Conservation (phyloP, 495 filamentous ascomycete genomes). For the Penicillium antarcticum region DNA sequence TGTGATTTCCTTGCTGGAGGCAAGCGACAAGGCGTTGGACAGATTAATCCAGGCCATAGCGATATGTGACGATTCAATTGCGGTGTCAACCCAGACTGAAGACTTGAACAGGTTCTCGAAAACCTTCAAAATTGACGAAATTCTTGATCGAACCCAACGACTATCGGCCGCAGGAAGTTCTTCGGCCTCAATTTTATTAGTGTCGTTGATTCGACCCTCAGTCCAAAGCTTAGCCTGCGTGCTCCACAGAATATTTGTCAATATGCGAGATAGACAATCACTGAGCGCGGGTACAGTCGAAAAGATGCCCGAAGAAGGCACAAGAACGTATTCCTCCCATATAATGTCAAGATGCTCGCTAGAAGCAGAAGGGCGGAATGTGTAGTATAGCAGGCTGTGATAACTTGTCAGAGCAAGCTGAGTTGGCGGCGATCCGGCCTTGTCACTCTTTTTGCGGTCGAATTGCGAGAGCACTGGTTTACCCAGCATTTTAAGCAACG, state of each 20-base stretch:
- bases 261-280: conserved; percentile 58
- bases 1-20: conserved; percentile 86
- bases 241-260: conserved; percentile 67
- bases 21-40: conserved; percentile 65
- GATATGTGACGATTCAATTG: conserved; percentile 38
- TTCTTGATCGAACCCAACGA: conserved; percentile 80
- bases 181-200: conserved; percentile 52
- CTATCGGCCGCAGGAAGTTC: conserved; percentile 78
- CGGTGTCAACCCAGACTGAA: conserved; percentile 51
- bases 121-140: conserved; percentile 55
- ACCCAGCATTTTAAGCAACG: conserved; percentile 62
- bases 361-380: conserved; percentile 66
- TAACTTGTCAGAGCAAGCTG: conserved; percentile 65
- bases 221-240: conserved; percentile 66
- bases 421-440: conserved; percentile 52
- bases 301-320: conserved; percentile 37
- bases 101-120: conserved; percentile 61
- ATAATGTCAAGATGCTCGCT: conserved; percentile 63
- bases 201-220: conserved; percentile 63
- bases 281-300: conserved; percentile 29
- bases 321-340: conserved; percentile 74
- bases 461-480: conserved; percentile 69
- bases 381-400: conserved; percentile 81
- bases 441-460: conserved; percentile 56
- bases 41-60: conserved; percentile 66